phyloP scores from a whole-genome alignment of 352 stramenopile species.

The Pythium graminicola region DNA sequence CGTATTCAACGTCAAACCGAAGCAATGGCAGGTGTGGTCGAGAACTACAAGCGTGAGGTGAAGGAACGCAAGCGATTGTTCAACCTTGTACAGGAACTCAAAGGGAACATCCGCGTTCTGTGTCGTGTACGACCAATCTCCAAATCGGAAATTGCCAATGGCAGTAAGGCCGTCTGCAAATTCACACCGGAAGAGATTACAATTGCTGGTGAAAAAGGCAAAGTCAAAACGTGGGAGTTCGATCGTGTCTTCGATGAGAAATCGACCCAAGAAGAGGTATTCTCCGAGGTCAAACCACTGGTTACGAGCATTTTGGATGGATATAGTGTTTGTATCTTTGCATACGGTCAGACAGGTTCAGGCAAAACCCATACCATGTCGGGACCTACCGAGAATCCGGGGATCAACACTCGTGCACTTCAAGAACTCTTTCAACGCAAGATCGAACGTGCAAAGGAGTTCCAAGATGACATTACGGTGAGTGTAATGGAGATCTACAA shows the following conservation, averaged over 20 bases:
- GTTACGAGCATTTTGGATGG: conserved; percentile 83
- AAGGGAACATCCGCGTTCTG: conserved; percentile 97
- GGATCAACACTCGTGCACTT: conserved; percentile 91
- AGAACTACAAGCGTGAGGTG: conserved; percentile 87
- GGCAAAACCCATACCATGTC: conserved; percentile 89
- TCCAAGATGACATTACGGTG: conserved; percentile 81
- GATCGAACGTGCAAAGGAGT: conserved; percentile 55
- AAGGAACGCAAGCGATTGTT: conserved; percentile 91
- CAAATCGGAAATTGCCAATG: conserved; percentile 58
- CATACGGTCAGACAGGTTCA: conserved; percentile 83
- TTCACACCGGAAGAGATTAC: conserved; percentile 77
- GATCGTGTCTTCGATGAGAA: conserved; percentile 78
- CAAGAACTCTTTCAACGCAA: conserved; percentile 86
- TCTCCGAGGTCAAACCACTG: conserved; percentile 64
- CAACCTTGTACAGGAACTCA: conserved; percentile 94
- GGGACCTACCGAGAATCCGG: conserved; percentile 61
- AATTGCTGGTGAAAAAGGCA: conserved; percentile 72
- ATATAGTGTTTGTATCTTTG: conserved; percentile 88
- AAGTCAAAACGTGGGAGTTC: conserved; percentile 83
- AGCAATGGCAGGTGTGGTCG: conserved; percentile 77
- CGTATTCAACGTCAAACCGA: conserved; percentile 68
- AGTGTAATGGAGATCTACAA: conserved; percentile 97
- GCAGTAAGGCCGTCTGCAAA: conserved; percentile 79
- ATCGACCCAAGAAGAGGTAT: conserved; percentile 73
- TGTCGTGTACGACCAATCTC: conserved; percentile 93